These are phyloP conservation scores for Macrotyloma uniflorum DNA, from an alignment of 306 rosid genomes.

Conservation along the genomic window DNA sequence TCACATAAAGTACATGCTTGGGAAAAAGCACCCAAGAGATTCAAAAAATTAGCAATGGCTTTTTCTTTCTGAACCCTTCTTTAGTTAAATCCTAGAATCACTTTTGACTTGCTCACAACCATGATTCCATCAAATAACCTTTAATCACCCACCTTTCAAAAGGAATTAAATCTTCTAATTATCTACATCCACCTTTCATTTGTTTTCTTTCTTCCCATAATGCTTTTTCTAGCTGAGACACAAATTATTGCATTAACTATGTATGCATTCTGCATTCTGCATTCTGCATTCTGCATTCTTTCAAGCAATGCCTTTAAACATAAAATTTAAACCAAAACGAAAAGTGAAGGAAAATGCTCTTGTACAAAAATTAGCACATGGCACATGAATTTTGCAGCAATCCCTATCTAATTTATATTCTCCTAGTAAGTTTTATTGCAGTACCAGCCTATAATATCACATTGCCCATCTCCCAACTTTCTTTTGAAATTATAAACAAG, in stretches of 20 bases:
- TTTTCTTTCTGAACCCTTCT: conserved; percentile 43
- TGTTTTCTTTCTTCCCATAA: background rate
- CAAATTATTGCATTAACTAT: conserved; percentile 20
- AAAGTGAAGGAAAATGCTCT: conserved; percentile 18
- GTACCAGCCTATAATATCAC: background rate
- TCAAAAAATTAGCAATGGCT: conserved; percentile 36
- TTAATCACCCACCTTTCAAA: conserved; percentile 53
- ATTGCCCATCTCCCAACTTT: conserved; percentile 3
- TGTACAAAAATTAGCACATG: conserved; percentile 33
- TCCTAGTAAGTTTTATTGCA: background rate
- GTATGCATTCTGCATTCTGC: background rate
- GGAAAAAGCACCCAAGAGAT: conserved; percentile 47
- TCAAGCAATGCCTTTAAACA: conserved; percentile 35
- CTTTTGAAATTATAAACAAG: conserved; percentile 2
- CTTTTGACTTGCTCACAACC: conserved; percentile 62
- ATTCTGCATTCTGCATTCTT: conserved; percentile 27
- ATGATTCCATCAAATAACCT: conserved; percentile 45
- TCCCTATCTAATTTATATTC: conserved; percentile 13
- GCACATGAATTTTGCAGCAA: conserved; percentile 42
- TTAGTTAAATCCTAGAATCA: conserved; percentile 45
- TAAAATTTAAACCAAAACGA: conserved; percentile 17
- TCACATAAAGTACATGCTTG: conserved; percentile 46
- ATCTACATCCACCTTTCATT: conserved; percentile 22
- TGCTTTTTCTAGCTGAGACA: background rate
- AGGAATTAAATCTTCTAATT: conserved; percentile 35